A percentile compares a stretch with the other conserved stretches of the same genome.
Evolutionary conservation across 345 rosid genomes (phyloP).

Genomic region (Turnera subulata): DNA sequence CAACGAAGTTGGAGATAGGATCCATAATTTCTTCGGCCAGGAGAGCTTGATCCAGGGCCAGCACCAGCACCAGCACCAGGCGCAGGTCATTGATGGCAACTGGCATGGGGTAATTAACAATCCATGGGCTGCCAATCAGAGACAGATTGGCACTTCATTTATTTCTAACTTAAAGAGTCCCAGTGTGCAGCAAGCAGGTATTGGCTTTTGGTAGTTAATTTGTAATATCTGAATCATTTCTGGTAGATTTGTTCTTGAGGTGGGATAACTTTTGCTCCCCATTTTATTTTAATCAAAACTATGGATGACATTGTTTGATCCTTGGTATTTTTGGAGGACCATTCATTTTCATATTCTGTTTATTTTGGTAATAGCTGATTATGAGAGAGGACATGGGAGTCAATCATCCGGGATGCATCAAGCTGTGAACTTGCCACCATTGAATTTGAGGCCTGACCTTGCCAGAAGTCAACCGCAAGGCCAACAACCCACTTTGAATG

Average conservation of each 20-base stretch:
- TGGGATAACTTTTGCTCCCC: not conserved
- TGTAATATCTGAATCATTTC: slow-evolving; percentile 8
- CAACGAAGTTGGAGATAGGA: slow-evolving; percentile 89
- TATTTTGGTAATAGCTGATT: slow-evolving; percentile 49
- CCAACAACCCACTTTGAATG: slow-evolving; percentile 53
- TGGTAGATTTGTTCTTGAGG: not conserved
- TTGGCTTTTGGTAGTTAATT: slow-evolving; percentile 7
- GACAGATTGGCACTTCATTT: slow-evolving; percentile 52
- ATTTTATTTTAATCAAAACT: not conserved
- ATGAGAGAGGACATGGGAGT: slow-evolving; percentile 47
- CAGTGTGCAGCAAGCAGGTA: slow-evolving; percentile 63
- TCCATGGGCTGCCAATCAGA: slow-evolving; percentile 52
- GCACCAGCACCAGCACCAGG: slow-evolving; percentile 60
- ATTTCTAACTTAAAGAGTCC: slow-evolving; percentile 53
- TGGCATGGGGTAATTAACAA: slow-evolving; percentile 60
- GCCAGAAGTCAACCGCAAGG: slow-evolving; percentile 51
- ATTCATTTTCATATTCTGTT: slow-evolving; percentile 10
- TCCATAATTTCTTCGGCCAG: slow-evolving; percentile 79
- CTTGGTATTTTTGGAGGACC: not conserved
- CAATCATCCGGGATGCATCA: slow-evolving; percentile 52
- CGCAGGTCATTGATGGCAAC: slow-evolving; percentile 54
- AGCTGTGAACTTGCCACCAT: slow-evolving; percentile 46
- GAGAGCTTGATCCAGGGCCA: slow-evolving; percentile 66
- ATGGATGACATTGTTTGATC: slow-evolving; percentile 6
- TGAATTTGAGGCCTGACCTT: slow-evolving; percentile 50